phyloP scores from a whole-genome alignment of 164 flowering plant species.

The Kingdonia uniflora region DNA sequence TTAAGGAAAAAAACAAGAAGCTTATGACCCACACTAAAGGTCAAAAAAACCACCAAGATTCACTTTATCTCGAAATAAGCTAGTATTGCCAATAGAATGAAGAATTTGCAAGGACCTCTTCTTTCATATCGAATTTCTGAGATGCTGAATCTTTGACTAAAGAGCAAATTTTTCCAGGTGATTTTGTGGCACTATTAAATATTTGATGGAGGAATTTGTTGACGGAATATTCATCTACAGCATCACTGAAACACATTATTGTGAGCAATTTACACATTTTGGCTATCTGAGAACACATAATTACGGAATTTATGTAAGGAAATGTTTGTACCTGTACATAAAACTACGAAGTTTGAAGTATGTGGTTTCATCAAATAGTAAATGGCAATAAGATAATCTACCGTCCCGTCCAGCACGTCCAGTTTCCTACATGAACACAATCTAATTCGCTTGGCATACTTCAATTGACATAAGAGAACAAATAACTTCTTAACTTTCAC shows the following conservation, averaged over 20 bases:
- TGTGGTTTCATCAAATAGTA: conserved; percentile 60
- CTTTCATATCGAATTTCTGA: conserved; percentile 85
- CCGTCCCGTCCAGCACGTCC: conserved; percentile 99
- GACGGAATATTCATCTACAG: conserved; percentile 80
- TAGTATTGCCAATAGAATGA: neutral
- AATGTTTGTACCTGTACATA: conserved; percentile 44
- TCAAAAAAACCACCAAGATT: too few relatives aligned
- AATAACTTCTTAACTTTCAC: neutral
- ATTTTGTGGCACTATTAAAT: conserved; percentile 24
- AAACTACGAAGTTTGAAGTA: conserved; percentile 81
- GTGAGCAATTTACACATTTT: conserved; percentile 6
- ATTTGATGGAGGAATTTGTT: conserved; percentile 64
- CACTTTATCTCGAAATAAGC: too few relatives aligned
- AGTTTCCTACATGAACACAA: conserved; percentile 48
- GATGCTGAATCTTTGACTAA: conserved; percentile 66
- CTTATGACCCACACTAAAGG: too few relatives aligned
- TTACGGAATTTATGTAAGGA: neutral
- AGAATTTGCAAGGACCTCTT: conserved; percentile 51
- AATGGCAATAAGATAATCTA: conserved; percentile 75
- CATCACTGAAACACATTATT: conserved; percentile 55
- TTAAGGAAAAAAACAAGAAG: too few relatives aligned
- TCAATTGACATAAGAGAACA: neutral
- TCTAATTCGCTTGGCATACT: neutral
- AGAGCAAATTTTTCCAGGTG: conserved; percentile 43
- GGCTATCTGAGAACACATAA: neutral